Evolutionary conservation across 495 filamentous ascomycete genomes (phyloP), one percentile per base, ranked within the genome.

Genomic region (Penicillium pancosmium): DNA sequence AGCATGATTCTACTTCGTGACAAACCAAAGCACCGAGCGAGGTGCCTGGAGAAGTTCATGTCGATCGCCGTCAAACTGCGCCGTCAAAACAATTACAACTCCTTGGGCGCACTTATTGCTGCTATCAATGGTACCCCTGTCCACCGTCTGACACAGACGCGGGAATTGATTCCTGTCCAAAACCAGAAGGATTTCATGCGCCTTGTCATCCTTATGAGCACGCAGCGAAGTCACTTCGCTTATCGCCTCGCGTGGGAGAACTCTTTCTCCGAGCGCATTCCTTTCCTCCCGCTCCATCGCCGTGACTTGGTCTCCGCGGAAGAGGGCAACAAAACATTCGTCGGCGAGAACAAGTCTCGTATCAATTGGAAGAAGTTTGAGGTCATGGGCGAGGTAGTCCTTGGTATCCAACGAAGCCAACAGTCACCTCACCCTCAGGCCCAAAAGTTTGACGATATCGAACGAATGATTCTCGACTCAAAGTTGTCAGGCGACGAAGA

Each of bases 291-390:
- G n/a, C 78, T 98, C 48, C 92, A 93, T 68, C 83, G 89, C 23
- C 83, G 92, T 36, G 94, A 98, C 73, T 78, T 98, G 31, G 91
- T 96, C 6, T 88, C 89, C 18, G 94, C 94, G 5, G 91, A 96
- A 68, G 91, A 95, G 73, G 94, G 94, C 21, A 97, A 94, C 71
- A 82, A 82, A 59, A 98, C 94, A 12, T 93, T 95, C 68, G 78
- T 97, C 10, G 87, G 86, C 19, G 83, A 88, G 21, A 79, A 75
- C 51, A 85, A 88, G 56, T 86, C 89, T 56, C 81, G 90, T 41
- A 91, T 98, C 67, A 98, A 97, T 68, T 98, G 94, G 94, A 92
- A 89, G 77, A 98, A 98, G 67, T 98, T 98, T 63, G 92, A 98
- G 77, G 88, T 98, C 18, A 88, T 98, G 77, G 91, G 92, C 5